Percentiles rank a stretch among this genome's conserved stretches.
These are phyloP conservation scores for Triadica sebifera DNA, from an alignment of 345 rosid genomes.

Conservation along the genomic window DNA sequence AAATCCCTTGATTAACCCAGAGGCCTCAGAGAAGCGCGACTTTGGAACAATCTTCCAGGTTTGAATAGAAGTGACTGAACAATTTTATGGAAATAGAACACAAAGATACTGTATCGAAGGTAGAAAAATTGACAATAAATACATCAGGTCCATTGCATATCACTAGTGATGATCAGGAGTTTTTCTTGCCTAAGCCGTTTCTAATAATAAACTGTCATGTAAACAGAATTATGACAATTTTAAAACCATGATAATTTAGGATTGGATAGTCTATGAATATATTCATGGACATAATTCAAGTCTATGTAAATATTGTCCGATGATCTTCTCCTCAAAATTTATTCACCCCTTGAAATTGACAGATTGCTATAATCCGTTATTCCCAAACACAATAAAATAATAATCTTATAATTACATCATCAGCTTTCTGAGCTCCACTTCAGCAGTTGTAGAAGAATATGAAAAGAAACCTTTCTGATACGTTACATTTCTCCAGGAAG, in stretches of 20 bases:
- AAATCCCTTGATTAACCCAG: too few relatives aligned
- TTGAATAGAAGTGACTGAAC: too few relatives aligned
- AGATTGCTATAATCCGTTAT: neutral
- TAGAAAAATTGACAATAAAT: neutral
- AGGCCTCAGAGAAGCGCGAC: too few relatives aligned
- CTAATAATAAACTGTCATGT: too few relatives aligned
- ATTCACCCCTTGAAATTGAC: neutral
- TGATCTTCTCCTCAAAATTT: neutral
- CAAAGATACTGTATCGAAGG: neutral
- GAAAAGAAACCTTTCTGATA: constrained; percentile 5
- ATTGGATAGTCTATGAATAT: too few relatives aligned
- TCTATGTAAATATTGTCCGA: too few relatives aligned
- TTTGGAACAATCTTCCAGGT: too few relatives aligned
- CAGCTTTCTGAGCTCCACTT: constrained; percentile 14
- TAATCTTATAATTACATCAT: constrained; percentile 1
- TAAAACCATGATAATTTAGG: too few relatives aligned
- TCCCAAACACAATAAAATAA: neutral
- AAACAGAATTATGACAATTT: too few relatives aligned
- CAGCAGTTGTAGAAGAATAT: constrained; percentile 4
- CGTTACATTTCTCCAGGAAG: constrained; percentile 96
- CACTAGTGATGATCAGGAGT: neutral
- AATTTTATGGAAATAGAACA: too few relatives aligned
- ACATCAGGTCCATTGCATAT: neutral
- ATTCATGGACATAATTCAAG: too few relatives aligned
- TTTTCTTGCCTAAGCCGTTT: too few relatives aligned